Evolutionary conservation across 192 early-diverging fungal genomes (phyloP), one percentile per base, ranked within the genome.

Genomic region (Spizellomyces punctatus): DNA sequence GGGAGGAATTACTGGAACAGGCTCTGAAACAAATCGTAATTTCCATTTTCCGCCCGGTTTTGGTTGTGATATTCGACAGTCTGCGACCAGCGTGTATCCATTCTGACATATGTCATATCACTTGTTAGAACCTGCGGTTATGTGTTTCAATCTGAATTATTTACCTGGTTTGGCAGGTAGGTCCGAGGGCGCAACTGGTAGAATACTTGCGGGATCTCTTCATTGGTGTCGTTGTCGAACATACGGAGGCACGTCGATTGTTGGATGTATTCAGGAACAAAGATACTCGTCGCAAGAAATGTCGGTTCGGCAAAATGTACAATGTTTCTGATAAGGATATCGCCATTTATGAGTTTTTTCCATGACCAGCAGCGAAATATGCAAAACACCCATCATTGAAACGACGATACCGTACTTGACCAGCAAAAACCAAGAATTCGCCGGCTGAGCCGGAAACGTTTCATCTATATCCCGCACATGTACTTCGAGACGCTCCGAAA

Each of bases 391-490:
- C 54, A 56, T n/a, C 54, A 19, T 19, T 56, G n/a, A 22, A 56
- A n/a, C 4, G n/a, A 10, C 36, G 36, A 61, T 41, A 42, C 58
- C 76, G n/a, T 67, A 86, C 83, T 86, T 86, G 66, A 85, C 70
- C 5, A 87, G 66, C 10, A 80, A 42, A 61, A 76, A 79, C 85
- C 85, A 86, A 16, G 82, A 76, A 12, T 73, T 72, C 12, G 82
- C 77, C 17, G 42, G 52, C 41, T 81, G 85, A 10, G 81, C 74
- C 4, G 83, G 69, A 63, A 80, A 78, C 1, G 56, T n/a, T 21
- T 87, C 85, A 58, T 87, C 85, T 22, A 87, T 64, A 55, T 87
- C 85, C 43, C 77, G 46, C 5, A 87, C 77, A 22, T 68, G 50
- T 3, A 85, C 65, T 4, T 70, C 68, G 8, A 81, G 65, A 41